Evolutionary conservation across 202 grass and related monocot genomes (phyloP).

Genomic region (Zoysia matrella): DNA sequence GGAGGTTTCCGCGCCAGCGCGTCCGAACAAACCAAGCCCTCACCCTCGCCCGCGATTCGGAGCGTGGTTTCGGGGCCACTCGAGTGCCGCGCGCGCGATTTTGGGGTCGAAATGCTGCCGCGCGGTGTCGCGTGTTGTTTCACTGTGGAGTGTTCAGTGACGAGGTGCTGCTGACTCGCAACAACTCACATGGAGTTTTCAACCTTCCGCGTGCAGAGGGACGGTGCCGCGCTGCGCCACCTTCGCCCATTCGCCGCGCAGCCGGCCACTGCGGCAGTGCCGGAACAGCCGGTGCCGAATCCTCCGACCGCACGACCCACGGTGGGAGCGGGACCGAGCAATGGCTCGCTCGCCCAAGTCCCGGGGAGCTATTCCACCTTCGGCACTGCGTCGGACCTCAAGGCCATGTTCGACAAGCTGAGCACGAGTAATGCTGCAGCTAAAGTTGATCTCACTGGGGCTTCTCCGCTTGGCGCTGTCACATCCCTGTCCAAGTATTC

Average conservation of each 20-base stretch:
- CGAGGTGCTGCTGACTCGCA: background rate
- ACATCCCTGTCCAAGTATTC: conserved; percentile 45
- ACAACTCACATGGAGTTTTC: background rate
- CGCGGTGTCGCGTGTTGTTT: background rate
- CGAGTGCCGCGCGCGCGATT: background rate
- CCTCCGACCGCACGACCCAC: conserved; percentile 25
- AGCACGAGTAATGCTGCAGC: conserved; percentile 41
- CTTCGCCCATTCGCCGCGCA: conserved; percentile 49
- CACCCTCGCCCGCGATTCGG: background rate
- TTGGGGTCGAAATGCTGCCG: background rate
- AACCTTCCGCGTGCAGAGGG: conserved; percentile 39
- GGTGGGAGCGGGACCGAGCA: conserved; percentile 35
- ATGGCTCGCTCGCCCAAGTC: conserved; percentile 51
- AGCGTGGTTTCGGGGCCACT: background rate
- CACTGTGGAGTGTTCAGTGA: background rate
- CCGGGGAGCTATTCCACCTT: conserved; percentile 47
- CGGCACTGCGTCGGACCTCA: conserved; percentile 44
- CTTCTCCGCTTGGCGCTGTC: background rate
- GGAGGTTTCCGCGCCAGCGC: background rate
- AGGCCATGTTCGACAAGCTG: conserved; percentile 33
- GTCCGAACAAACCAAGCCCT: background rate
- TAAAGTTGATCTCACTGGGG: conserved; percentile 34
- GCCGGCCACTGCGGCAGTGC: conserved; percentile 13
- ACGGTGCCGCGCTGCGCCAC: conserved; percentile 43
- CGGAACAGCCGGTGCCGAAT: conserved; percentile 36